Percentiles rank a stretch among this genome's conserved stretches.
Conservation (phyloP, 176 grass and related monocot genomes). For the Phragmites australis region DNA sequence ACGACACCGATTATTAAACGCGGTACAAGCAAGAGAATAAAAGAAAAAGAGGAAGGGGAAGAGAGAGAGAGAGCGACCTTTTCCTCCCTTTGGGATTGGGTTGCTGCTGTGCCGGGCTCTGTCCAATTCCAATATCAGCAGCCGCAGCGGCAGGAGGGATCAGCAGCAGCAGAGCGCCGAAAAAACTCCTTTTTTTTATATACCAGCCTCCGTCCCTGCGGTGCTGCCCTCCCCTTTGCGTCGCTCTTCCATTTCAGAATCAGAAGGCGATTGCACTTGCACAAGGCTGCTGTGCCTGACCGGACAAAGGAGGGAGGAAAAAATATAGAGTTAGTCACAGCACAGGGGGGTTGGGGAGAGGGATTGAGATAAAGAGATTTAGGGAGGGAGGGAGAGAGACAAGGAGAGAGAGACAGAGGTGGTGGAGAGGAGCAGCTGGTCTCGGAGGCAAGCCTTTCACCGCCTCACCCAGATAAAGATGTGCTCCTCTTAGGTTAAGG, state of each 20-base stretch:
- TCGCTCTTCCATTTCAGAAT: constrained; percentile 80
- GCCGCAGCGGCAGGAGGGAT: constrained; percentile 31
- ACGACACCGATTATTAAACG: constrained; percentile 50
- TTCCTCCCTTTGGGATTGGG: constrained; percentile 49
- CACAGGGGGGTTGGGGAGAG: constrained; percentile 42
- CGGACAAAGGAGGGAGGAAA: constrained; percentile 39
- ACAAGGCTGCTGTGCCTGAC: constrained; percentile 47
- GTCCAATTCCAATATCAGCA: constrained; percentile 68
- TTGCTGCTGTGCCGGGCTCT: background rate
- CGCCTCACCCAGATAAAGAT: constrained; percentile 73
- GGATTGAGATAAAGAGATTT: constrained; percentile 60
- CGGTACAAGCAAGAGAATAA: constrained; percentile 41
- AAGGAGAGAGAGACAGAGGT: constrained; percentile 49
- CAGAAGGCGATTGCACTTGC: constrained; percentile 99
- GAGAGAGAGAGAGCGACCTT: constrained; percentile 48
- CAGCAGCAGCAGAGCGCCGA: constrained; percentile 35
- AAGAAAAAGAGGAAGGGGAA: constrained; percentile 38
- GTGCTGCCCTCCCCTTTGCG: constrained; percentile 36
- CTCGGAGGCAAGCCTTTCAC: constrained; percentile 64
- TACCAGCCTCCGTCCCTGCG: constrained; percentile 39
- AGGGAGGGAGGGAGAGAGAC: constrained; percentile 33
- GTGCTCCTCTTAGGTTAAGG: constrained; percentile 71
- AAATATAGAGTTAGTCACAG: constrained; percentile 61
- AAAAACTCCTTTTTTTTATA: constrained; percentile 42
- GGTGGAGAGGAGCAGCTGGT: constrained; percentile 42